Percentiles rank a stretch among this genome's conserved stretches.
phyloP scores from a whole-genome alignment of 768 basidiomycete species.

The Phaeotremella fagi region DNA sequence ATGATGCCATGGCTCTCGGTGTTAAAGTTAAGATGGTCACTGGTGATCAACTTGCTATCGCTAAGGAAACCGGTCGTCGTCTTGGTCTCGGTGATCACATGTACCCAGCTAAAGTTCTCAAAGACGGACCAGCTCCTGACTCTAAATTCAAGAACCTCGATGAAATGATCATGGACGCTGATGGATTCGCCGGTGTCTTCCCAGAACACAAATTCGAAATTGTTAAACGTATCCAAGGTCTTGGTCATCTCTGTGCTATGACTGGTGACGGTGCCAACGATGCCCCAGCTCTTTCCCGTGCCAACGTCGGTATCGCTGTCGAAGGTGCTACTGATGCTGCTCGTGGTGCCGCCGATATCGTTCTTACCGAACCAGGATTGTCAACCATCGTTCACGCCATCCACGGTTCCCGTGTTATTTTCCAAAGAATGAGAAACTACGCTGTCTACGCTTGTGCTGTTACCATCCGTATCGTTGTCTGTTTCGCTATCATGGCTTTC shows the following conservation, averaged over 20 bases:
- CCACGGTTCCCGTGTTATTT: slow-evolving; percentile 95
- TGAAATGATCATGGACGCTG: slow-evolving; percentile 99
- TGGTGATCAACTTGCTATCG: slow-evolving; percentile 99
- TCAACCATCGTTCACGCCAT: slow-evolving; percentile 99
- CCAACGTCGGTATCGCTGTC: slow-evolving; percentile 99
- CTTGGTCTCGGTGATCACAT: slow-evolving; percentile 98
- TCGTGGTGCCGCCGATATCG: slow-evolving; percentile 96
- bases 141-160: slow-evolving; percentile 78
- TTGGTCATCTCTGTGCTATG: slow-evolving; percentile 96
- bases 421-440: slow-evolving; percentile 99
- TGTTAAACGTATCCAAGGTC: slow-evolving; percentile 93
- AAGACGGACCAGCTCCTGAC: slow-evolving; percentile 87
- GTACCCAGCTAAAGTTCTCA: slow-evolving; percentile 98
- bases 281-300: slow-evolving; percentile 93
- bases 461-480: slow-evolving; percentile 97
- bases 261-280: slow-evolving; percentile 99
- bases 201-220: slow-evolving; percentile 99
- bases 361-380: slow-evolving; percentile 94
- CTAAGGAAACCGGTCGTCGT: slow-evolving; percentile 97
- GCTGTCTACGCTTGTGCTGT: slow-evolving; percentile 93
- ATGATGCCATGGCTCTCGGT: slow-evolving; percentile 90
- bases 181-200: slow-evolving; percentile 99
- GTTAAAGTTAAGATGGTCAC: slow-evolving; percentile 99
- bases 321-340: slow-evolving; percentile 99
- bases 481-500: slow-evolving; percentile 92